A percentile compares a stretch with the other conserved stretches of the same genome.
phyloP scores from a whole-genome alignment of 169 alveolate genomes.

The Plasmodium chabaudi region DNA sequence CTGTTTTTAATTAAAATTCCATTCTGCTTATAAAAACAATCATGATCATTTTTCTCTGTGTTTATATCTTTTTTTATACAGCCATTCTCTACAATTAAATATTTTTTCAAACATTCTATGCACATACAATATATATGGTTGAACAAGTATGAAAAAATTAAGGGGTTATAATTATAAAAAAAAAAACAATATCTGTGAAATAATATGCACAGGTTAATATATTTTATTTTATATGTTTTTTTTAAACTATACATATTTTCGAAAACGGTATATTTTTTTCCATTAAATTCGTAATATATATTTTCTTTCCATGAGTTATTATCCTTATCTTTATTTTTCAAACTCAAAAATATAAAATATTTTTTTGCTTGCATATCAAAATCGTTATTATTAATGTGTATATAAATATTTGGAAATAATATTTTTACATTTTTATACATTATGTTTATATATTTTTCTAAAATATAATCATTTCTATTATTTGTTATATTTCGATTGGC shows the following conservation, averaged over 20 bases:
- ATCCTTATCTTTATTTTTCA: slow-evolving; percentile 21
- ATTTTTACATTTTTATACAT: background rate
- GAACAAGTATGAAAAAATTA: slow-evolving; percentile 22
- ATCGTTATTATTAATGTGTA: slow-evolving; percentile 1
- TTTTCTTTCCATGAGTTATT: background rate
- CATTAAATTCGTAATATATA: slow-evolving; percentile 37
- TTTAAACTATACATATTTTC: slow-evolving; percentile 34
- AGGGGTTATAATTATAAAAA: slow-evolving; percentile 40
- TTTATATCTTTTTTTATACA: background rate
- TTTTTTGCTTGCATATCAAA: slow-evolving; percentile 60
- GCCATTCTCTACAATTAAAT: slow-evolving; percentile 17
- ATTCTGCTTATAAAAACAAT: slow-evolving; percentile 65
- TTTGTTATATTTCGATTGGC: background rate
- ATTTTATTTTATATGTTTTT: slow-evolving; percentile 58
- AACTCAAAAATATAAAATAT: slow-evolving; percentile 38
- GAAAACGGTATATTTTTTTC: slow-evolving; percentile 48
- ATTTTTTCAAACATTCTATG: slow-evolving; percentile 14
- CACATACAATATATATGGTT: slow-evolving; percentile 47
- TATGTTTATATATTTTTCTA: slow-evolving; percentile 3
- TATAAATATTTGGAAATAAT: slow-evolving; percentile 3
- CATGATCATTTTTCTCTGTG: background rate
- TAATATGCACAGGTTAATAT: slow-evolving; percentile 45
- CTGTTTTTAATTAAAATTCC: slow-evolving; percentile 65
- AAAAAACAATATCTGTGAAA: slow-evolving; percentile 72
- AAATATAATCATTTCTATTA: background rate